Percentiles rank a stretch among this genome's conserved stretches.
Evolutionary conservation across 768 basidiomycete genomes (phyloP).

Genomic region (Tricholomella constricta): DNA sequence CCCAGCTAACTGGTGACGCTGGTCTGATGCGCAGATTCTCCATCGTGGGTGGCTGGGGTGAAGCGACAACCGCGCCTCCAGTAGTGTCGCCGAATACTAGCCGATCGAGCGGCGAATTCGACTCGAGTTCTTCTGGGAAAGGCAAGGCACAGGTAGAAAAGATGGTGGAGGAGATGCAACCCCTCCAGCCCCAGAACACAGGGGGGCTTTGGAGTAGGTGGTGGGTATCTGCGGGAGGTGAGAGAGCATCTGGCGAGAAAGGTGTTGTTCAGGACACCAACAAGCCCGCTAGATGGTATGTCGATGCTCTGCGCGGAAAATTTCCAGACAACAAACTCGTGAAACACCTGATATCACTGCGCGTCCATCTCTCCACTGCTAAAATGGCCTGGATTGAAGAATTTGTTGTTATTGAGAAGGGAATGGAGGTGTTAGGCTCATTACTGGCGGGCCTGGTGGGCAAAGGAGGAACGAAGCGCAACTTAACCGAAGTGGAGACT

Average conservation of each 20-base stretch:
- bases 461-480: conserved; percentile 64
- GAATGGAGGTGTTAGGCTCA: conserved; percentile 61
- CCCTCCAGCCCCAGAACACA: conserved; percentile 65
- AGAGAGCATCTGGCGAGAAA: conserved; percentile 34
- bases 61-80: conserved; percentile 35
- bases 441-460: conserved; percentile 64
- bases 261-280: conserved; percentile 36
- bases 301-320: conserved; percentile 60
- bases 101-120: conserved; percentile 43
- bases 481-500: conserved; percentile 64
- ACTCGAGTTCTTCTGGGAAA: conserved; percentile 24
- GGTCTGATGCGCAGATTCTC: conserved; percentile 70
- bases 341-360: conserved; percentile 79
- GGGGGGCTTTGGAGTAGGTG: conserved; percentile 77
- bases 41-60: conserved; percentile 61
- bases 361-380: conserved; percentile 85
- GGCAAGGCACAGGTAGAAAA: conserved; percentile 31
- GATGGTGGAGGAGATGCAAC: conserved; percentile 35
- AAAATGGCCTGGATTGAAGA: conserved; percentile 76
- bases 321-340: conserved; percentile 59
- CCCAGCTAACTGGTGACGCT: conserved; percentile 76
- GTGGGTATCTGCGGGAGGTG: conserved; percentile 72
- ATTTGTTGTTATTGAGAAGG: conserved; percentile 68
- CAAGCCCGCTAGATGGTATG: conserved; percentile 62
- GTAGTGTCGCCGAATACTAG: conserved; percentile 30